Conservation (phyloP, 306 rosid species). For the Hippophae tibetana region DNA sequence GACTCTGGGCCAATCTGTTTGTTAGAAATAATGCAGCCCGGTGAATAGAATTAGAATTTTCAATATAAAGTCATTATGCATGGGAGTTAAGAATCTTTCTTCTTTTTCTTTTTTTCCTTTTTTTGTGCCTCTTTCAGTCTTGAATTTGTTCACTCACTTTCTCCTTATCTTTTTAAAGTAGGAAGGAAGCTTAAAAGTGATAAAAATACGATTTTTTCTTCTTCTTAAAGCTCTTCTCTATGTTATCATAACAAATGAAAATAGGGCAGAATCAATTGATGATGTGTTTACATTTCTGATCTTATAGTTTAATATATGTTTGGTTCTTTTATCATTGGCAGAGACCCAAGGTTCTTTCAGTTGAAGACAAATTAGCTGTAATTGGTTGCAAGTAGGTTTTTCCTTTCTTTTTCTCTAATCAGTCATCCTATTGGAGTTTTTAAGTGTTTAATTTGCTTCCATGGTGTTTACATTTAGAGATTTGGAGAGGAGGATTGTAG, state of each 20-base stretch:
- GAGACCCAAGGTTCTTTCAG: constrained; percentile 81
- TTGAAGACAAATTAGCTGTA: constrained; percentile 75
- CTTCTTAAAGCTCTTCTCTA: not conserved
- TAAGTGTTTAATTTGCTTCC: constrained; percentile 2
- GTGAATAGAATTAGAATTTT: not conserved
- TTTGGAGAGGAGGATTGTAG: constrained; percentile 87
- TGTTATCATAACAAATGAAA: not conserved
- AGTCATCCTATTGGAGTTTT: not conserved
- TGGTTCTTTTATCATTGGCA: constrained; percentile 18
- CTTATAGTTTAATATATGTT: not conserved
- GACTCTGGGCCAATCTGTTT: not conserved
- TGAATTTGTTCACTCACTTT: not conserved
- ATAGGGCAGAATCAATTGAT: not conserved
- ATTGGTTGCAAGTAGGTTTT: constrained; percentile 74
- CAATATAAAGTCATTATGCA: too few species aligned
- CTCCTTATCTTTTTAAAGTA: not conserved
- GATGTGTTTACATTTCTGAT: not conserved
- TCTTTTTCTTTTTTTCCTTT: not conserved
- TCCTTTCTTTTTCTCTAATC: not conserved
- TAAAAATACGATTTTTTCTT: not conserved
- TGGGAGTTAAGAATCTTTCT: not conserved
- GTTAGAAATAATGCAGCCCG: not conserved
- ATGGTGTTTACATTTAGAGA: constrained; percentile 37
- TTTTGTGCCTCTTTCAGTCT: not conserved
- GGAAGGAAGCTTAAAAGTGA: too few species aligned